Conservation (phyloP, 2,329 filamentous ascomycete species). For the Aspergillus bombycis region DNA sequence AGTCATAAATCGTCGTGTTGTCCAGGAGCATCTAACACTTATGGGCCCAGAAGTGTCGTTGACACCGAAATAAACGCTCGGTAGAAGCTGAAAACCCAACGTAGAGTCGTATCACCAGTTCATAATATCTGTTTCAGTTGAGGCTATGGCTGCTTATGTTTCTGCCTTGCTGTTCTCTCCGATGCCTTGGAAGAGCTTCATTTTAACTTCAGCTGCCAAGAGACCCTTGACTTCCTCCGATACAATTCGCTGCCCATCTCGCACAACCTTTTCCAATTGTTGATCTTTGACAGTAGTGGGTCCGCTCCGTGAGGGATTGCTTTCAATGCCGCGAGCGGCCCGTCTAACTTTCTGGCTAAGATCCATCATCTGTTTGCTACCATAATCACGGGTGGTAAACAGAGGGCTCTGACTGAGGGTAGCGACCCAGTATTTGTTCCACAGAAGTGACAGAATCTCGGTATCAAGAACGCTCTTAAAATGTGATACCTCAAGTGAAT, state of each 20-base stretch:
- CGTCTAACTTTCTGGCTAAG: constrained; percentile 79
- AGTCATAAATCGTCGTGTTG: not conserved
- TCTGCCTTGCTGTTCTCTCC: constrained; percentile 28
- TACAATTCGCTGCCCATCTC: constrained; percentile 60
- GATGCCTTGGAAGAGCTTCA: constrained; percentile 53
- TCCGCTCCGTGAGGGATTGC: constrained; percentile 31
- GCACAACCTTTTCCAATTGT: constrained; percentile 57
- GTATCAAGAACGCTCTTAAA: constrained; percentile 93
- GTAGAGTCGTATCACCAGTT: not conserved
- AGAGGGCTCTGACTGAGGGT: constrained; percentile 90
- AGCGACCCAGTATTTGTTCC: constrained; percentile 97
- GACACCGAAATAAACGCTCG: not conserved
- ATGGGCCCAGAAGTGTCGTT: not conserved
- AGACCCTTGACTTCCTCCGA: constrained; percentile 56
- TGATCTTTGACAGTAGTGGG: constrained; percentile 44
- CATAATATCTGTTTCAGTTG: not conserved
- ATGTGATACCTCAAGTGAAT: constrained; percentile 85
- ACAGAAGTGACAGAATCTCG: constrained; percentile 82
- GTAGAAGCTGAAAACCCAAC: not conserved
- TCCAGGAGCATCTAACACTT: not conserved
- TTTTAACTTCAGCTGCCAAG: constrained; percentile 54
- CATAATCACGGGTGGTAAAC: constrained; percentile 89
- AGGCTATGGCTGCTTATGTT: constrained; percentile 13
- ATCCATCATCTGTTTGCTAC: constrained; percentile 88
- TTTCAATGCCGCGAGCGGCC: constrained; percentile 52